Conservation (phyloP, 1,284 basidiomycete species). For the Stereum hirsutum region DNA sequence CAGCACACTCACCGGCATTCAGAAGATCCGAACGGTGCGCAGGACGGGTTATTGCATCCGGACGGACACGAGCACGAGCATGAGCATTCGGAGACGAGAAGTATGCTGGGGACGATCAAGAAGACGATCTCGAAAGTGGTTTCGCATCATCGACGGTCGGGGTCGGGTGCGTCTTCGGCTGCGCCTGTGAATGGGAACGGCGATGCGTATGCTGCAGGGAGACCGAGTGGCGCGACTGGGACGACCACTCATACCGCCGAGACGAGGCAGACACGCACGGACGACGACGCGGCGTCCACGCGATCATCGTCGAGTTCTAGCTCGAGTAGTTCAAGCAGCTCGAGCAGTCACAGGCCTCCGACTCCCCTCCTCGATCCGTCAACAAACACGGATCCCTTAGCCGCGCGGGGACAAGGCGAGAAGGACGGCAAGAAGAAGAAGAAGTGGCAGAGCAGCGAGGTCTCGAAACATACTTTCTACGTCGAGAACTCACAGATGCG, state of each 20-base stretch:
- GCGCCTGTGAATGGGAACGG: slow-evolving; percentile 2
- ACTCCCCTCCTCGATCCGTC: slow-evolving; percentile 65
- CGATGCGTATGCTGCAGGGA: slow-evolving; percentile 7
- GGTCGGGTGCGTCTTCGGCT: too few species aligned
- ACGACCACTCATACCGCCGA: slow-evolving; percentile 8
- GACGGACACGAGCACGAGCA: slow-evolving; percentile 15
- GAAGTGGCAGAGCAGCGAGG: slow-evolving; percentile 42
- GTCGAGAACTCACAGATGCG: slow-evolving; percentile 87
- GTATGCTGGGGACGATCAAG: slow-evolving; percentile 41
- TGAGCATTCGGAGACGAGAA: slow-evolving; percentile 18
- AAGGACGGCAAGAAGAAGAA: slow-evolving; percentile 20
- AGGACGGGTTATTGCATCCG: too few species aligned
- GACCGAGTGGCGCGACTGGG: slow-evolving; percentile 1
- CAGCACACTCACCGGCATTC: background rate
- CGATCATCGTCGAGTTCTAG: slow-evolving; percentile 6
- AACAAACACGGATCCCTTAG: slow-evolving; percentile 55
- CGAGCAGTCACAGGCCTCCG: slow-evolving; percentile 24
- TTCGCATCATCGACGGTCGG: slow-evolving; percentile 3
- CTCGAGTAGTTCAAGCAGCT: slow-evolving; percentile 26
- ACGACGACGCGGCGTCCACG: background rate
- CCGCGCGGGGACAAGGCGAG: slow-evolving; percentile 19
- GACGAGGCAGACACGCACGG: slow-evolving; percentile 6
- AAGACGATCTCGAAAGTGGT: slow-evolving; percentile 40
- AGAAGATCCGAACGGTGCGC: too few species aligned
- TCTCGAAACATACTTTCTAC: slow-evolving; percentile 91